phyloP scores from a whole-genome alignment of 345 rosid genomes.

The Lepidium didymum region DNA sequence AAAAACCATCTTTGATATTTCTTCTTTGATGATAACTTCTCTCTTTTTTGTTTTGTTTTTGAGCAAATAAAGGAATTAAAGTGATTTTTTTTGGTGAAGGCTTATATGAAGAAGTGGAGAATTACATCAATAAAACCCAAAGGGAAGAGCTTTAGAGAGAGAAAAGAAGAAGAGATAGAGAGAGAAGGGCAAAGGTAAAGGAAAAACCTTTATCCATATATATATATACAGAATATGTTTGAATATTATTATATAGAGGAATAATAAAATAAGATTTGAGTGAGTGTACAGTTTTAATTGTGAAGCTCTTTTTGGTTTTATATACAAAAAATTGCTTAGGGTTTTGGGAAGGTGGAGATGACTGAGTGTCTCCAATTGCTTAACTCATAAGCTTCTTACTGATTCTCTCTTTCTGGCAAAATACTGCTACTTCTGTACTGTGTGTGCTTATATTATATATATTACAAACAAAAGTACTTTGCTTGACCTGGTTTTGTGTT shows the following conservation, averaged over 20 bases:
- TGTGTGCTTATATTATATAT: neutral
- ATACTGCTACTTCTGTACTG: constrained; percentile 18
- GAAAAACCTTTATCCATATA: constrained; percentile 29
- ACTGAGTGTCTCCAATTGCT: constrained; percentile 20
- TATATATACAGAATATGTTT: constrained; percentile 17
- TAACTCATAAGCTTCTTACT: constrained; percentile 30
- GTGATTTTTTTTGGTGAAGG: constrained; percentile 19
- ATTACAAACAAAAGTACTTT: neutral
- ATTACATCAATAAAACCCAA: constrained; percentile 25
- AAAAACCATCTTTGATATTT: constrained; percentile 31
- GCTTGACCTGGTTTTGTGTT: constrained; percentile 9
- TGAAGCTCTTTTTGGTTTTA: constrained; percentile 26
- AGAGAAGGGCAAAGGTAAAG: constrained; percentile 30
- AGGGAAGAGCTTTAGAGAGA: constrained; percentile 24
- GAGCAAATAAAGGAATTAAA: constrained; percentile 21
- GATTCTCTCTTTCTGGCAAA: constrained; percentile 19
- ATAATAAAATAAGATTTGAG: constrained; percentile 18
- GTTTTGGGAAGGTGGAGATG: constrained; percentile 27
- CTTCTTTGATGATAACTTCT: constrained; percentile 20
- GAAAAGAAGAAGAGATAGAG: constrained; percentile 23
- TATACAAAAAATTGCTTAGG: constrained; percentile 20
- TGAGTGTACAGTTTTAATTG: constrained; percentile 16
- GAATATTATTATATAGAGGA: neutral
- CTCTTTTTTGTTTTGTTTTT: constrained; percentile 9
- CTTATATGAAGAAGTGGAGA: constrained; percentile 26